Evolutionary conservation across 768 basidiomycete genomes (phyloP).

Genomic region (Lepiota venenata): DNA sequence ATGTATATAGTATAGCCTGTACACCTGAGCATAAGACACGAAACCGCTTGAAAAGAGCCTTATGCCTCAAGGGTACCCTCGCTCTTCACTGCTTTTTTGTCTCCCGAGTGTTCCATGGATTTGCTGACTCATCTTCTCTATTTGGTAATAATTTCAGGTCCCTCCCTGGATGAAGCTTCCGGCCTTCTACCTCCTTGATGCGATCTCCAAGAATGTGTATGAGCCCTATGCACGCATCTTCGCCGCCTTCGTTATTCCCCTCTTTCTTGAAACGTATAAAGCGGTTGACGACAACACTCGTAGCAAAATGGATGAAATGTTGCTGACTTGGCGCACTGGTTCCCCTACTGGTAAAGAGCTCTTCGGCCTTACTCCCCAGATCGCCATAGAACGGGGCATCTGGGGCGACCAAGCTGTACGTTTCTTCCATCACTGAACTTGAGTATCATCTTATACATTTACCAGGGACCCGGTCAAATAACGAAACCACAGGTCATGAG

Average conservation of each 20-base stretch:
- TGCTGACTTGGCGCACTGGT: constrained; percentile 91
- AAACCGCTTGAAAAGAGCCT: constrained; percentile 17
- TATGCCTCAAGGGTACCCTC: constrained; percentile 19
- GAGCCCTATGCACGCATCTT: constrained; percentile 90
- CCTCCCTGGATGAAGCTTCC: constrained; percentile 89
- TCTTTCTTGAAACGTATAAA: constrained; percentile 87
- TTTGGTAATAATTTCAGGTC: constrained; percentile 56
- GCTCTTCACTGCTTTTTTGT: constrained; percentile 24
- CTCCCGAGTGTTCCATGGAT: constrained; percentile 39
- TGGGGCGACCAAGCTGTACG: constrained; percentile 56
- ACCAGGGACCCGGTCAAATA: constrained; percentile 42
- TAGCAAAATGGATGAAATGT: constrained; percentile 97
- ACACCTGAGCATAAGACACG: constrained; percentile 31
- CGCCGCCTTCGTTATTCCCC: constrained; percentile 71
- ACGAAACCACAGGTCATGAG: constrained; percentile 78
- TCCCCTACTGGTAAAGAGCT: constrained; percentile 78
- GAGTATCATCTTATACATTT: constrained; percentile 11
- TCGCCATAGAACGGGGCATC: constrained; percentile 79
- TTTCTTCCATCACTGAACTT: too few species aligned
- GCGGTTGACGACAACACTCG: constrained; percentile 82
- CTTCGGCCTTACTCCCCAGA: constrained; percentile 78
- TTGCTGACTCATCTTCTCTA: constrained; percentile 66
- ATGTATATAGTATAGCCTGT: constrained; percentile 15
- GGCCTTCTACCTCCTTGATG: constrained; percentile 92
- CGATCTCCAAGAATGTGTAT: constrained; percentile 95